Conservation (phyloP, 305 asterid genomes). For the Ilex paraguariensis region DNA sequence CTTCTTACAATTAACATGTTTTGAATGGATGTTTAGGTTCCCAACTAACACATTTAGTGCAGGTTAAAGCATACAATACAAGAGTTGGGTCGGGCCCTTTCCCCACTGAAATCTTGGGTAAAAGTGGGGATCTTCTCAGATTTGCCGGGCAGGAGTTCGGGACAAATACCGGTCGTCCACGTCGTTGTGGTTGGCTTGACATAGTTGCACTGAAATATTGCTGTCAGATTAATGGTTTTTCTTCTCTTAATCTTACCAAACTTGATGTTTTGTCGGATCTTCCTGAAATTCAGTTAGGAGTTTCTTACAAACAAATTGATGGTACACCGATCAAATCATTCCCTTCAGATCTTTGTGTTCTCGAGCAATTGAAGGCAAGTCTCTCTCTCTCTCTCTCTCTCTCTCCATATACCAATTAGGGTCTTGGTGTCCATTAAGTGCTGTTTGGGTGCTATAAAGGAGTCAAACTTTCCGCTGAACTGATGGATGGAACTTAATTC, state of each 20-base stretch:
- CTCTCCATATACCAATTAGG: no score
- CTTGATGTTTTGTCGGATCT: constrained; percentile 89
- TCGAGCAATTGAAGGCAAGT: constrained; percentile 50
- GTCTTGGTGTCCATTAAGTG: no score
- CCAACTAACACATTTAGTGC: constrained; percentile 10
- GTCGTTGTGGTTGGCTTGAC: constrained; percentile 99
- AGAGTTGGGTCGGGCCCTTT: constrained; percentile 99
- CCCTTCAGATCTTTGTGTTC: constrained; percentile 69
- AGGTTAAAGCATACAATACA: constrained; percentile 95
- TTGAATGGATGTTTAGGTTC: no score
- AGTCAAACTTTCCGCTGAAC: no score
- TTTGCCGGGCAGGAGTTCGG: constrained; percentile 96
- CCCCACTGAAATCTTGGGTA: constrained; percentile 86
- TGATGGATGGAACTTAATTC: no score
- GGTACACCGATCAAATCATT: constrained; percentile 64
- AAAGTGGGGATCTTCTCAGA: constrained; percentile 78
- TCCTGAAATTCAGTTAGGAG: constrained; percentile 72
- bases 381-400: no score
- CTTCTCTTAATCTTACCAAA: constrained; percentile 90
- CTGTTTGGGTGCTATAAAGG: no score
- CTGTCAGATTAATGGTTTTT: constrained; percentile 89
- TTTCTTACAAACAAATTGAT: constrained; percentile 54
- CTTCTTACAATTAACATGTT: no score
- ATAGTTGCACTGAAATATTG: constrained; percentile 80
- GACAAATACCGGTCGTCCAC: constrained; percentile 96